Percentiles rank a stretch among this genome's conserved stretches.
phyloP scores from a whole-genome alignment of 1,139 yeast genomes.

The Kurtzmaniella quercitrusa region DNA sequence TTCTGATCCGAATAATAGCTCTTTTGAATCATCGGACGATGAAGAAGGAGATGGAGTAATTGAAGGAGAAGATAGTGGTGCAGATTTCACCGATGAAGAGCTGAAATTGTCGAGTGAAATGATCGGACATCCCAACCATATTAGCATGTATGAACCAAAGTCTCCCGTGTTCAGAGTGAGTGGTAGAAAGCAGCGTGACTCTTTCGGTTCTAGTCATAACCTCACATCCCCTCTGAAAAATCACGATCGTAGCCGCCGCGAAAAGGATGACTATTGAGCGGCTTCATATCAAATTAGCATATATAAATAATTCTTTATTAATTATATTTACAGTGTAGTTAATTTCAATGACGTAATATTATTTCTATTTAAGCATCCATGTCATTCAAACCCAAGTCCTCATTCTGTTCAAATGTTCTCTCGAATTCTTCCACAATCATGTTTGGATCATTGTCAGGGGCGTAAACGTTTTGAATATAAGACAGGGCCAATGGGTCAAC shows the following conservation, averaged over 20 bases:
- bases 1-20: not conserved
- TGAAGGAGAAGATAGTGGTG: slow-evolving; percentile 9
- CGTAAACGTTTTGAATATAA: slow-evolving; percentile 94
- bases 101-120: not conserved
- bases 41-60: slow-evolving; percentile 10
- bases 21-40: not conserved
- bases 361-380: slow-evolving; percentile 45
- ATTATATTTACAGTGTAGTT: not conserved
- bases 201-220: slow-evolving; percentile 14
- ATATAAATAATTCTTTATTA: not conserved
- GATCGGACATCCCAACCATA: no score
- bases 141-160: slow-evolving; percentile 24
- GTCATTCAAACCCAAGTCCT: slow-evolving; percentile 85
- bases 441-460: slow-evolving; percentile 97
- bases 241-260: not conserved
- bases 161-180: slow-evolving; percentile 28
- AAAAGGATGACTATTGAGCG: not conserved
- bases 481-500: slow-evolving; percentile 95
- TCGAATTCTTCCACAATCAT: slow-evolving; percentile 89
- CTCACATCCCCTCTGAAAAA: not conserved
- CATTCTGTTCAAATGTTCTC: slow-evolving; percentile 83
- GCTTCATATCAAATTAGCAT: not conserved
- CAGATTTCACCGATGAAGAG: not conserved
- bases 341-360: slow-evolving; percentile 1
- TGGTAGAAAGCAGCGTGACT: slow-evolving; percentile 24